Conservation (phyloP, 495 filamentous ascomycete genomes). For the Penicillium chermesinum region DNA sequence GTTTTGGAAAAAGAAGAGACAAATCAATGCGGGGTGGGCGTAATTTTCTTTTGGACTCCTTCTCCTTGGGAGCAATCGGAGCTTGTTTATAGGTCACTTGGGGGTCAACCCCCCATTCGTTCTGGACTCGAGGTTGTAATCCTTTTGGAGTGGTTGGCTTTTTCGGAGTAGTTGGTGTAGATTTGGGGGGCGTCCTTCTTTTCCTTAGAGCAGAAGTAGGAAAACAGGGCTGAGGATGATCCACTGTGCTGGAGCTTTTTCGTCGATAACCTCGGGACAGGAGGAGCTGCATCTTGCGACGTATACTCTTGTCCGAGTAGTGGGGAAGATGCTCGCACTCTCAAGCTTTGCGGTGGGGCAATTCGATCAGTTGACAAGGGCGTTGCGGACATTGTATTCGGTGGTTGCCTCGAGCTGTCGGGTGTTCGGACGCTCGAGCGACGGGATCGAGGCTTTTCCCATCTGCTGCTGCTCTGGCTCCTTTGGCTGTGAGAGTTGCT, state of each 20-base stretch:
- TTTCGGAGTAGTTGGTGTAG: conserved; percentile 1
- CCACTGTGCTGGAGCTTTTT: conserved; percentile 34
- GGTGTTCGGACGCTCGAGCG: conserved; percentile 30
- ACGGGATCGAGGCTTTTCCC: conserved; percentile 10
- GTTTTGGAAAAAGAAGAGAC: conserved; percentile 45
- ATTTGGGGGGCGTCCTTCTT: conserved; percentile 6
- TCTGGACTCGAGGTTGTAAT: conserved; percentile 21
- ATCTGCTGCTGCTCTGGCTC: background rate
- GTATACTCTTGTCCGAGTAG: conserved; percentile 36
- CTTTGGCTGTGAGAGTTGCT: conserved; percentile 8
- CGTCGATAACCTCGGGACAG: conserved; percentile 22
- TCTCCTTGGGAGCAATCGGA: conserved; percentile 28
- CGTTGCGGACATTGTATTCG: conserved; percentile 23
- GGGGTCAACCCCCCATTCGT: conserved; percentile 20
- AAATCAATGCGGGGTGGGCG: conserved; percentile 42
- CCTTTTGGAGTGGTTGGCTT: conserved; percentile 16
- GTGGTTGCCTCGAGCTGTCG: conserved; percentile 15
- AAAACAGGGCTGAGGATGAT: conserved; percentile 34
- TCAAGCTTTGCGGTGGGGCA: conserved; percentile 28
- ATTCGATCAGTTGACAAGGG: conserved; percentile 12
- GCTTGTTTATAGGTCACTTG: conserved; percentile 22
- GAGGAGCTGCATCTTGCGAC: conserved; percentile 20
- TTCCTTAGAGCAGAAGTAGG: conserved; percentile 35
- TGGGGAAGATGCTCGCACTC: conserved; percentile 43
- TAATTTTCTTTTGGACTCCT: conserved; percentile 38